A percentile compares a stretch with the other conserved stretches of the same genome.
phyloP scores from a whole-genome alignment of 2,329 filamentous ascomycete genomes.

The Hypoxylon sp. region DNA sequence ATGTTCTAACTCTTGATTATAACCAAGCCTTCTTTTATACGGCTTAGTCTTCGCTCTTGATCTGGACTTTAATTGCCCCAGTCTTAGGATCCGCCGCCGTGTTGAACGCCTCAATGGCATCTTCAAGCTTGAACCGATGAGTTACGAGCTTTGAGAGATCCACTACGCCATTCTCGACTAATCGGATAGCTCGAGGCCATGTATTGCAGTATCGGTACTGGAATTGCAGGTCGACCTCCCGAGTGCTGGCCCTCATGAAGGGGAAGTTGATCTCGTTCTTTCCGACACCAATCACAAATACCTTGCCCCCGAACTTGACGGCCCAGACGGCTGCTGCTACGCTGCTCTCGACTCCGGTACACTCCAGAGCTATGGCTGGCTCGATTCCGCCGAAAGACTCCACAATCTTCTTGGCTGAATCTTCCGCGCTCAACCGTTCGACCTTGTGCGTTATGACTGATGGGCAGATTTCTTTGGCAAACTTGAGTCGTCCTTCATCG shows the following conservation, averaged over 20 bases:
- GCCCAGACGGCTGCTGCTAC: conserved; percentile 89
- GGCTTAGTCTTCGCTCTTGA: conserved; percentile 74
- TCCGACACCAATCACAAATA: conserved; percentile 96
- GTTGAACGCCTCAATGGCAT: conserved; percentile 90
- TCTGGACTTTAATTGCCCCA: conserved; percentile 97
- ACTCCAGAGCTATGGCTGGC: conserved; percentile 87
- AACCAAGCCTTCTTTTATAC: background rate
- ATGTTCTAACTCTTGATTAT: background rate
- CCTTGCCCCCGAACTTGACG: conserved; percentile 94
- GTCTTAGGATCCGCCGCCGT: conserved; percentile 89
- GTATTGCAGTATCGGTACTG: conserved; percentile 98
- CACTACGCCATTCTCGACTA: conserved; percentile 86
- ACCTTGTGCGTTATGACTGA: conserved; percentile 85
- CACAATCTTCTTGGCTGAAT: conserved; percentile 77
- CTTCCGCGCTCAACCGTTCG: conserved; percentile 73
- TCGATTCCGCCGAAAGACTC: conserved; percentile 81
- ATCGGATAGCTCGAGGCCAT: conserved; percentile 91
- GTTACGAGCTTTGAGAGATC: conserved; percentile 87
- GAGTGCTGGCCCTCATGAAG: conserved; percentile 91
- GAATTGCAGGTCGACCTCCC: conserved; percentile 94
- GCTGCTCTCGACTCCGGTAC: conserved; percentile 93
- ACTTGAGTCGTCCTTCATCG: conserved; percentile 84
- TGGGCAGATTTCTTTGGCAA: conserved; percentile 86
- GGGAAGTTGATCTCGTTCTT: conserved; percentile 96
- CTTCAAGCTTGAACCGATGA: conserved; percentile 86